Conservation (phyloP, 2,329 filamentous ascomycete genomes). For the Amauroascus verrucosus region DNA sequence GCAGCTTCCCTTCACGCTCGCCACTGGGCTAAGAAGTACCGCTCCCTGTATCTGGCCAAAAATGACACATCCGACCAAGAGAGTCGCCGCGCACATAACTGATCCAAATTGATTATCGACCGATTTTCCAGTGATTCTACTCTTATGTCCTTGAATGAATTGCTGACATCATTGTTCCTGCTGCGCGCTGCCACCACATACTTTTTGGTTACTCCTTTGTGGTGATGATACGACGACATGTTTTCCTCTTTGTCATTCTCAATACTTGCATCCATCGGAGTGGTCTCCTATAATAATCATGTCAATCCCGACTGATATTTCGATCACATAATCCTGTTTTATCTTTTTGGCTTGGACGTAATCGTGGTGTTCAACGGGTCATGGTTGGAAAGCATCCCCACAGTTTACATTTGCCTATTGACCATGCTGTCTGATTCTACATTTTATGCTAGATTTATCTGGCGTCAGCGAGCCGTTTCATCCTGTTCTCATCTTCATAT, state of each 20-base stretch:
- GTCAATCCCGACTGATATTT: background rate
- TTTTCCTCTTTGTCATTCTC: background rate
- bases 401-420: constrained; percentile 10
- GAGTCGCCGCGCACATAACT: constrained; percentile 26
- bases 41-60: constrained; percentile 27
- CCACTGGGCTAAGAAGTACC: constrained; percentile 82
- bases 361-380: constrained; percentile 13
- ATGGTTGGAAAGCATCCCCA: constrained; percentile 15
- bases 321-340: constrained; percentile 14
- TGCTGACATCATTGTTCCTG: background rate
- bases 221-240: constrained; percentile 2
- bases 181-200: background rate
- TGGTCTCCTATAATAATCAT: background rate
- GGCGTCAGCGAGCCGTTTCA: constrained; percentile 4
- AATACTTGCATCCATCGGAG: background rate
- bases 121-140: background rate
- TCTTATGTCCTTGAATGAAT: background rate
- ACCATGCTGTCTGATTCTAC: constrained; percentile 9
- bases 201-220: constrained; percentile 6
- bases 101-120: constrained; percentile 18
- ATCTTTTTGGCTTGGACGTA: constrained; percentile 17
- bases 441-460: constrained; percentile 5
- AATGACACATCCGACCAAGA: constrained; percentile 25
- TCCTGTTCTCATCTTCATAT: constrained; percentile 9
- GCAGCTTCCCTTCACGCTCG: constrained; percentile 82